Evolutionary conservation across 2,329 filamentous ascomycete genomes (phyloP).

Genomic region (Pezicula radicicola): DNA sequence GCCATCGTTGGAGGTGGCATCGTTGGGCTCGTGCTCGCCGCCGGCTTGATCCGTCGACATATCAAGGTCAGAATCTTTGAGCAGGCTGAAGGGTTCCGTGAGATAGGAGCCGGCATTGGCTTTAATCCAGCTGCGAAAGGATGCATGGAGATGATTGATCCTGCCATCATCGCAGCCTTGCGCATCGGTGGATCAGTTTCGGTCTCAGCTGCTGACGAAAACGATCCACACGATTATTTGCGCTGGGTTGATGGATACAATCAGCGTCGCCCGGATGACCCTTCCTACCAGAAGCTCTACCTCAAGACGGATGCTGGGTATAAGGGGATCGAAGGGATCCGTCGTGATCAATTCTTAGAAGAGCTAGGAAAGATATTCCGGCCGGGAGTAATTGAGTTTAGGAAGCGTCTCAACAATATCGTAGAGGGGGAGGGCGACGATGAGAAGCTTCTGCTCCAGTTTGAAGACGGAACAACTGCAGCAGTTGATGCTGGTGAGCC

Average conservation of each 20-base stretch:
- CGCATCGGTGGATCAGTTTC: neutral
- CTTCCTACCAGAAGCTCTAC: neutral
- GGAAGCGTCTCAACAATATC: conserved; percentile 24
- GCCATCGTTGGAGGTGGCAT: conserved; percentile 59
- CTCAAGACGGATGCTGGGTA: neutral
- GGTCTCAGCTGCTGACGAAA: too few species aligned
- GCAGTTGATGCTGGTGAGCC: conserved; percentile 35
- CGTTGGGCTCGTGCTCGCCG: conserved; percentile 48
- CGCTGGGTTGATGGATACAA: neutral
- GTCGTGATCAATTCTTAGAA: conserved; percentile 10
- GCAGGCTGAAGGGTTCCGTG: conserved; percentile 58
- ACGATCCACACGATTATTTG: neutral
- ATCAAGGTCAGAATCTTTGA: conserved; percentile 60
- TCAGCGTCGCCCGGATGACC: neutral
- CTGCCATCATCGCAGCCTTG: neutral
- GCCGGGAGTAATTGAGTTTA: conserved; percentile 20
- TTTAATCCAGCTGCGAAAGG: neutral
- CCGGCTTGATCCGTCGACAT: conserved; percentile 47
- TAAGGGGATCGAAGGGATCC: neutral
- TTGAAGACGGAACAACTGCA: conserved; percentile 37
- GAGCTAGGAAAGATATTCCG: conserved; percentile 27
- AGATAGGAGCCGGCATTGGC: conserved; percentile 61
- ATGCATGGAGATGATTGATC: conserved; percentile 1
- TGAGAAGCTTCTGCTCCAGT: conserved; percentile 26
- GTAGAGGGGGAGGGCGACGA: conserved; percentile 12